Percentiles rank a stretch among this genome's conserved stretches.
phyloP scores from a whole-genome alignment of 1,139 yeast genomes.

The Citeromyces hawaiiensis region DNA sequence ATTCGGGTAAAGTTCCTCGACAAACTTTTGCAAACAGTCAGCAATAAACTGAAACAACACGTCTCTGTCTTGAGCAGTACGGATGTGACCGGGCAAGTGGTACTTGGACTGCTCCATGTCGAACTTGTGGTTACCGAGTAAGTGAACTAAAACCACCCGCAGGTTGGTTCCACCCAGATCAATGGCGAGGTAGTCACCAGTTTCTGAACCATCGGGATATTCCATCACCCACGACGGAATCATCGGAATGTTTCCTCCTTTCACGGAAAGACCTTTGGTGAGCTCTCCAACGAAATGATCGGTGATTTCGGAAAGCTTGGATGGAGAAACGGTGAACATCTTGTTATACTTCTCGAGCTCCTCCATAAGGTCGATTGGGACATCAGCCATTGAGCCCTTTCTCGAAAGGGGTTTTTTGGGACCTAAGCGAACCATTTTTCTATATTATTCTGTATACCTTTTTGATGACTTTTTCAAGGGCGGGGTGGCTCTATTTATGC shows the following conservation, averaged over 20 bases:
- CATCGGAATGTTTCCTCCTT: constrained; percentile 89
- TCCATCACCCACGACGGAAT: constrained; percentile 95
- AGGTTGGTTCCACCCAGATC: constrained; percentile 96
- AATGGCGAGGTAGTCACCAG: constrained; percentile 83
- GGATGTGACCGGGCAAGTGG: constrained; percentile 60
- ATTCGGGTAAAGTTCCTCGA: constrained; percentile 52
- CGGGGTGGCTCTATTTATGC: neutral
- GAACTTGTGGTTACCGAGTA: constrained; percentile 70
- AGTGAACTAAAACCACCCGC: constrained; percentile 78
- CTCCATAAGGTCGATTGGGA: constrained; percentile 48
- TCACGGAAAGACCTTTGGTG: constrained; percentile 61
- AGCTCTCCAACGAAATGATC: constrained; percentile 62
- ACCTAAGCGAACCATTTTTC: constrained; percentile 65
- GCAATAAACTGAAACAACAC: constrained; percentile 86
- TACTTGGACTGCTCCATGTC: constrained; percentile 80
- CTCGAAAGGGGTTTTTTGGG: constrained; percentile 77
- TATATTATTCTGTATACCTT: neutral
- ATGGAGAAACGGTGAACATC: constrained; percentile 44
- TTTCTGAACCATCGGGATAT: constrained; percentile 86
- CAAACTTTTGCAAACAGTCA: constrained; percentile 52
- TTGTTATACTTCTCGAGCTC: constrained; percentile 4
- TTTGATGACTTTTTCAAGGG: neutral
- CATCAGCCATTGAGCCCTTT: constrained; percentile 67
- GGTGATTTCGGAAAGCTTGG: constrained; percentile 49
- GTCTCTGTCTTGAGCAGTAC: constrained; percentile 64